Base-by-base conservation (phyloP, 179 eudicot species). In the Gypsophila paniculata region DNA sequence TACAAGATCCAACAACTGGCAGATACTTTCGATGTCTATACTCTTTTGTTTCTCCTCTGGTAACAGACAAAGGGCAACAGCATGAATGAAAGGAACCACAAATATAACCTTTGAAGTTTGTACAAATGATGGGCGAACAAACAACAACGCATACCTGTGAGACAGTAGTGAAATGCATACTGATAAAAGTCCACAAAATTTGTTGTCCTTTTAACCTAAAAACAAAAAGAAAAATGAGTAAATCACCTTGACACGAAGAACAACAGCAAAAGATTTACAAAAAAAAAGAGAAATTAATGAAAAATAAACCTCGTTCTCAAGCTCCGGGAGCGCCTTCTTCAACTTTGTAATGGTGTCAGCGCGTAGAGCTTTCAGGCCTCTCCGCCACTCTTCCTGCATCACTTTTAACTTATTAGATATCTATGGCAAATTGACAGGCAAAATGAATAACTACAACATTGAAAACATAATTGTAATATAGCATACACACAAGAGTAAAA, bases 21-120 rank as follows among this genome's bases (percentile, higher is more conserved):
- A 94, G 53, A 91, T 85, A 82, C 90, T 90, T 75, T 90, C 99
- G 68, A 91, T 94, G 73, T 94, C 99, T 65, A 94, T 86, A 80
- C 89, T 88, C 82, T 90, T 94, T 79, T 94, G 99, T 74, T 91
- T 94, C 76, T 94, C 99, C 86, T 91, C 99, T 94, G 80, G 61
- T 61, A 77, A 60, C 74, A 52, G 36, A 34, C 18, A 58, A 68
- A 36, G 23, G 39, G 6, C 3, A 44, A 46, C 13, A 18, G 8
- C 5, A 59, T 39, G 44, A 25, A 61, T 26, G 51, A 53, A 19
- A 77, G 9, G 18, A 64, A 69, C 54, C 17, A 6, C 14, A 6
- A 17, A 26, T 8, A 13, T 63, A 44, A 65, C 5, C 11, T 65
- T 65, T n/a, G 9, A n/a, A 66, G 7, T 71, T 65, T 22, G 18